Percentiles rank a stretch among this genome's conserved stretches.
These are phyloP conservation scores for Rhizophagus sp. DNA, from an alignment of 192 early-diverging fungal species.

Conservation along the genomic window DNA sequence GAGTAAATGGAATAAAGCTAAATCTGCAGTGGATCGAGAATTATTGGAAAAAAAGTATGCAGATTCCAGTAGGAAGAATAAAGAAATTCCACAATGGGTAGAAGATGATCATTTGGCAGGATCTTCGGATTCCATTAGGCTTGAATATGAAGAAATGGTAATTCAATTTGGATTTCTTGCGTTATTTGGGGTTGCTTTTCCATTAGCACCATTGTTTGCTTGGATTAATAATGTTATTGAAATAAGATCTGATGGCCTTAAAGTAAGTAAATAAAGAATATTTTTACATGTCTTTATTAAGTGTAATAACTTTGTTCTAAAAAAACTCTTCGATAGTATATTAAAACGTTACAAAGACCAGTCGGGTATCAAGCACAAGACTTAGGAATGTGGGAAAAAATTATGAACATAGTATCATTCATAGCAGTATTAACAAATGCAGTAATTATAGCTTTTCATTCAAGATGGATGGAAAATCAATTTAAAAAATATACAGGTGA, in stretches of 20 bases:
- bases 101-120: constrained; percentile 39
- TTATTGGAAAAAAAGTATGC: not conserved
- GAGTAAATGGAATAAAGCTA: not conserved
- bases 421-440: constrained; percentile 48
- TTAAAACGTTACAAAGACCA: constrained; percentile 35
- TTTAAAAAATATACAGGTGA: constrained; percentile 26
- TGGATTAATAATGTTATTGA: constrained; percentile 60
- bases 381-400: constrained; percentile 46
- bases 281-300: not conserved
- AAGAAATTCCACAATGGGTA: constrained; percentile 46
- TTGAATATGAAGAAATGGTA: constrained; percentile 47
- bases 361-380: constrained; percentile 43
- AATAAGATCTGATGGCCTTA: constrained; percentile 58
- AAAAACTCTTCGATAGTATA: not conserved
- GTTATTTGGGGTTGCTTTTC: constrained; percentile 67
- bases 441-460: constrained; percentile 46
- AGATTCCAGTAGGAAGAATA: not conserved
- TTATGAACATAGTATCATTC: constrained; percentile 38
- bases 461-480: constrained; percentile 35
- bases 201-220: constrained; percentile 69
- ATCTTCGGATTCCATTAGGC: not conserved
- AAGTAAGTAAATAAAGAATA: constrained; percentile 30
- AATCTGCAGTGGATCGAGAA: not conserved
- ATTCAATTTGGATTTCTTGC: constrained; percentile 73
- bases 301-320: not conserved